Conservation (phyloP, 2,329 filamentous ascomycete genomes). For the Rhytidhysteron rufulum region DNA sequence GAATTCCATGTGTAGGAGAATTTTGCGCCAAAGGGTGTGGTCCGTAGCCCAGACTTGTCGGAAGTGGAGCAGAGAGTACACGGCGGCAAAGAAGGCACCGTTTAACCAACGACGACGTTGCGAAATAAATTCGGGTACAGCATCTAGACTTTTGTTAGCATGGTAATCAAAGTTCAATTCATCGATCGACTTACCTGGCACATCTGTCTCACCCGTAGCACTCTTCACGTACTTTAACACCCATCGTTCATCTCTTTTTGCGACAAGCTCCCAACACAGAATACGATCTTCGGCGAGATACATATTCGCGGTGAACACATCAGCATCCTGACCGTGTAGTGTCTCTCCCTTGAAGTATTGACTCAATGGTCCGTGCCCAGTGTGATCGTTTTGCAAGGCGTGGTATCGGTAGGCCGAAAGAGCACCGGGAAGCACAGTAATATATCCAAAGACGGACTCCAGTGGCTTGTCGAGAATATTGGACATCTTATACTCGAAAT, state of each 20-base stretch:
- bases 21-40: constrained; percentile 83
- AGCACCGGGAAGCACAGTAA: constrained; percentile 92
- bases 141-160: constrained; percentile 53
- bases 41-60: constrained; percentile 90
- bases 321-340: constrained; percentile 89
- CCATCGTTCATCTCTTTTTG: constrained; percentile 92
- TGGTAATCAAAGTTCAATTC: no score
- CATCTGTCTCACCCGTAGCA: constrained; percentile 95
- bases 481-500: constrained; percentile 99
- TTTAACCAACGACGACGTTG: constrained; percentile 97
- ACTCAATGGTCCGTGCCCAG: constrained; percentile 88
- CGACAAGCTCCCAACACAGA: constrained; percentile 90
- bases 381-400: constrained; percentile 93
- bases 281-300: constrained; percentile 88
- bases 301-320: constrained; percentile 98
- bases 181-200: constrained; percentile 66
- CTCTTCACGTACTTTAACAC: constrained; percentile 97
- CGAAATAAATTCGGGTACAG: constrained; percentile 94
- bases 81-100: constrained; percentile 96
- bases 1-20: constrained; percentile 91
- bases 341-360: constrained; percentile 99
- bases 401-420: constrained; percentile 95
- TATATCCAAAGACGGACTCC: constrained; percentile 96
- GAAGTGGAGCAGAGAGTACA: constrained; percentile 95
- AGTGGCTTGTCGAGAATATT: constrained; percentile 98